Evolutionary conservation across 768 basidiomycete species (phyloP).

Genomic region (Boletus pseudo-olivaceus): DNA sequence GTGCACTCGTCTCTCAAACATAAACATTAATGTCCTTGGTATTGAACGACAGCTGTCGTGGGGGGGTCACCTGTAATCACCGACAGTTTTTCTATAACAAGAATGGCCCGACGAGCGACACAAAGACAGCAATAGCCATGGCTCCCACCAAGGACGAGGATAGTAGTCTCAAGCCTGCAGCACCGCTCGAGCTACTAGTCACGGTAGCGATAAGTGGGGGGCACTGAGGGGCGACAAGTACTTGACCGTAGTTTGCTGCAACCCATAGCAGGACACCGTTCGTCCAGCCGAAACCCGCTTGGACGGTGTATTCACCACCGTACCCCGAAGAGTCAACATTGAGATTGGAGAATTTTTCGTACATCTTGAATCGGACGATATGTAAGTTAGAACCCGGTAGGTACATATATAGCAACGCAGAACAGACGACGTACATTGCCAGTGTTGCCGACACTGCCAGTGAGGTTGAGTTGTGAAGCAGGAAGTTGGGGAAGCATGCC

Average conservation of each 20-base stretch:
- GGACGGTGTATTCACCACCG: conserved; percentile 88
- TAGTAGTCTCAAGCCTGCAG: not conserved
- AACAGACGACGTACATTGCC: conserved; percentile 58
- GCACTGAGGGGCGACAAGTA: conserved; percentile 61
- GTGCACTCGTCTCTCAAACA: no score
- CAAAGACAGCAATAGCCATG: not conserved
- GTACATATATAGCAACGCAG: no score
- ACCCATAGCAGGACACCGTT: conserved; percentile 80
- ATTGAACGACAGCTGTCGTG: not conserved
- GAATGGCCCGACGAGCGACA: not conserved
- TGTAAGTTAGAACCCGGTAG: not conserved
- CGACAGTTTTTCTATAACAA: not conserved
- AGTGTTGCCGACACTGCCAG: conserved; percentile 59
- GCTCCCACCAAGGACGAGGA: not conserved
- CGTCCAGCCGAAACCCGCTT: conserved; percentile 87
- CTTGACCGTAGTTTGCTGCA: conserved; percentile 59
- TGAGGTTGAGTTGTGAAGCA: conserved; percentile 65
- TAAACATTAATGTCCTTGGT: not conserved
- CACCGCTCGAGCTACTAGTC: conserved; percentile 3
- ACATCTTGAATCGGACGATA: conserved; percentile 53
- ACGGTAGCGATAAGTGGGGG: conserved; percentile 39
- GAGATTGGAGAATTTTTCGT: conserved; percentile 78
- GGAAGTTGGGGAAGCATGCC: conserved; percentile 67
- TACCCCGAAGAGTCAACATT: conserved; percentile 76
- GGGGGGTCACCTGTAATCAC: not conserved